phyloP scores from a whole-genome alignment of 1,139 yeast species.

The Lizanozyma gosingica region DNA sequence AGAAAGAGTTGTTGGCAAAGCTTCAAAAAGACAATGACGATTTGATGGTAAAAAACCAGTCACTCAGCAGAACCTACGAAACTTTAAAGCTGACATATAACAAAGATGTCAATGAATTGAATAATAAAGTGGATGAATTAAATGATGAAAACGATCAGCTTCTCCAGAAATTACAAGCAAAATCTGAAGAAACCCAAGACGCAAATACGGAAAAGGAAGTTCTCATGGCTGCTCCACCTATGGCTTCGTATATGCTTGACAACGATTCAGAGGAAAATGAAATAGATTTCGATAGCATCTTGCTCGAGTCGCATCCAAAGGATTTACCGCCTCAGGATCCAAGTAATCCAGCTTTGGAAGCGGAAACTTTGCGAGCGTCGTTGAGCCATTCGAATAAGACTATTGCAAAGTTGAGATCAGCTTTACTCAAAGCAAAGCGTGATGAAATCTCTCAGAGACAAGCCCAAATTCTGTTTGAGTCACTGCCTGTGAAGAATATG shows the following conservation, averaged over 20 bases:
- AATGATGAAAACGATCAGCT: constrained; percentile 59
- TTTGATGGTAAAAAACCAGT: constrained; percentile 29
- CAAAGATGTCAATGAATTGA: constrained; percentile 38
- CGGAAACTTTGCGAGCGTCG: constrained; percentile 60
- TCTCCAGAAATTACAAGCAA: constrained; percentile 28
- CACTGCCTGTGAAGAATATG: background rate
- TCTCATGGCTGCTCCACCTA: background rate
- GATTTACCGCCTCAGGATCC: constrained; percentile 30
- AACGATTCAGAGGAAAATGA: constrained; percentile 19
- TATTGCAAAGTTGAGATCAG: constrained; percentile 45
- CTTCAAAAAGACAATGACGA: constrained; percentile 43
- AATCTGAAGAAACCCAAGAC: constrained; percentile 9
- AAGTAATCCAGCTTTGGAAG: constrained; percentile 46
- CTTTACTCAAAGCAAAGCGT: constrained; percentile 26
- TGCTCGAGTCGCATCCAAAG: constrained; percentile 22
- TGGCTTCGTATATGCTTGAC: background rate
- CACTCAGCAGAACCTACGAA: constrained; percentile 28
- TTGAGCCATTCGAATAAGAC: constrained; percentile 58
- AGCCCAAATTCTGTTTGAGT: background rate
- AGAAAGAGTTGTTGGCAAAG: constrained; percentile 15
- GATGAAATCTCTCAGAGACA: background rate
- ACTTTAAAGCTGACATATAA: constrained; percentile 24
- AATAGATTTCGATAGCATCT: constrained; percentile 25
- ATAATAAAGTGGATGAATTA: constrained; percentile 41
- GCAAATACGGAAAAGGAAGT: background rate